Conservation (phyloP, 78 protist genomes). For the Capsaspora owczarzaki region DNA sequence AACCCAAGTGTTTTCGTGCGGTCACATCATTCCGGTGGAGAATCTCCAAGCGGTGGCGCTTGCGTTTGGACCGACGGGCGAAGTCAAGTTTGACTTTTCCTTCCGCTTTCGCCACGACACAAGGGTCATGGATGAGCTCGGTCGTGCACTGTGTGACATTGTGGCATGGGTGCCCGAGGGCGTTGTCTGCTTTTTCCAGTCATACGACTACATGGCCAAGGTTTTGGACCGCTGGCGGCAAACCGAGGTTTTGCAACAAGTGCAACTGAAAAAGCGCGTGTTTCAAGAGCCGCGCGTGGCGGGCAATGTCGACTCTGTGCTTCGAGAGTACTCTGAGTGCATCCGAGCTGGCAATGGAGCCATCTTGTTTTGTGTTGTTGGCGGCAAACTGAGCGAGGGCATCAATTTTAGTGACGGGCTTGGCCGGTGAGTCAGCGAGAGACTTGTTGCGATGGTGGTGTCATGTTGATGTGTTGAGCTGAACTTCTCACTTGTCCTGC, state of each 20-base stretch:
- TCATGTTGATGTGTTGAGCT: neutral
- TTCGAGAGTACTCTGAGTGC: neutral
- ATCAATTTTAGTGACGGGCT: slow-evolving; percentile 75
- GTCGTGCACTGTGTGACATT: neutral
- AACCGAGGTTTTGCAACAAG: neutral
- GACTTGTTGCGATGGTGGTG: neutral
- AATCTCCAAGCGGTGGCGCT: slow-evolving; percentile 30
- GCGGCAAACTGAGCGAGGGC: slow-evolving; percentile 85
- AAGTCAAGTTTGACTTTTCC: slow-evolving; percentile 35
- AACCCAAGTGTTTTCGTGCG: slow-evolving; percentile 36
- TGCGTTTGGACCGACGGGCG: slow-evolving; percentile 25
- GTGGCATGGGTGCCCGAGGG: slow-evolving; percentile 52
- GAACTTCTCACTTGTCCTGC: neutral
- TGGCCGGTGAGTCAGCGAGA: slow-evolving; percentile 19
- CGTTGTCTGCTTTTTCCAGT: slow-evolving; percentile 61
- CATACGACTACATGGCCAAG: slow-evolving; percentile 32
- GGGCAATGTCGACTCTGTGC: neutral
- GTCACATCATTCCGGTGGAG: slow-evolving; percentile 54
- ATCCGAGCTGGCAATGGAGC: slow-evolving; percentile 41
- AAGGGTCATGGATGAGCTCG: neutral
- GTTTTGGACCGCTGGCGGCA: slow-evolving; percentile 4
- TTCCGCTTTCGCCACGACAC: neutral
- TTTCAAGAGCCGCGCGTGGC: neutral
- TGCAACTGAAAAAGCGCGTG: too few species aligned
- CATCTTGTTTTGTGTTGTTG: slow-evolving; percentile 50